Evolutionary conservation across 2,329 filamentous ascomycete species (phyloP), one percentile per base, ranked within the genome.

Genomic region (Pestalotiopsis sp.): DNA sequence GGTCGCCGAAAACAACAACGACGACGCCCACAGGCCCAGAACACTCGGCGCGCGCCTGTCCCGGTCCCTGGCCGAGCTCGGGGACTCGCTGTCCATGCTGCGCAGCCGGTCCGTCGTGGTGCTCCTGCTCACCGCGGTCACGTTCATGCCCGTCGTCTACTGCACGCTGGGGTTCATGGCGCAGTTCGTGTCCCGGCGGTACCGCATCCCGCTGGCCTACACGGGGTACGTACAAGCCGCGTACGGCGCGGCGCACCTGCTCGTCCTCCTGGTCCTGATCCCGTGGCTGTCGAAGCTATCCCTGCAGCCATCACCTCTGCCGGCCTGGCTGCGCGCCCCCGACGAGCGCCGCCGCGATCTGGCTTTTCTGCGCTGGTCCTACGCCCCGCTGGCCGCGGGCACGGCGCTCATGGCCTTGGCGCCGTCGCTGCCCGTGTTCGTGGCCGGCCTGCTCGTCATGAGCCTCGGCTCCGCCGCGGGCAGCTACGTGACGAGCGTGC

Each of bases 121-220:
- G 12, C 72, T 78, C 1, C 65, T 76, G 3, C 2, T 73, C 7
- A 71, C 70, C 4, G 52, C 65, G n/a, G 57, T 77, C 1, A 72
- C 62, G 58, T 64, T 72, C 1, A 66, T 68, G 20, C 75, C 75
- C 2, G 64, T 76, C 41, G 13, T 70, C 9, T 67, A 68, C 23
- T 67, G 71, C 9, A 75, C 74, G 1, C 56, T 73, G 14, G 62
- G 70, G 39, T 76, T 77, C 70, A 74, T 79, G 69, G 64, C 72
- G 13, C 76, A 78, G 20, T 79, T 77, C 67, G 71, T 72, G 27
- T 79, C 78, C 2, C 78, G 77, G 61, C 72, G 77, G 4, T 79
- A 76, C 38, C 66, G 72, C 58, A 73, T 79, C 41, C 74, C 72
- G 3, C 64, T 79, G 17, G 73, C 72, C 2, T 69, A 78, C 20